Evolutionary conservation across 768 basidiomycete species (phyloP).

Genomic region (Panellus pusillus): DNA sequence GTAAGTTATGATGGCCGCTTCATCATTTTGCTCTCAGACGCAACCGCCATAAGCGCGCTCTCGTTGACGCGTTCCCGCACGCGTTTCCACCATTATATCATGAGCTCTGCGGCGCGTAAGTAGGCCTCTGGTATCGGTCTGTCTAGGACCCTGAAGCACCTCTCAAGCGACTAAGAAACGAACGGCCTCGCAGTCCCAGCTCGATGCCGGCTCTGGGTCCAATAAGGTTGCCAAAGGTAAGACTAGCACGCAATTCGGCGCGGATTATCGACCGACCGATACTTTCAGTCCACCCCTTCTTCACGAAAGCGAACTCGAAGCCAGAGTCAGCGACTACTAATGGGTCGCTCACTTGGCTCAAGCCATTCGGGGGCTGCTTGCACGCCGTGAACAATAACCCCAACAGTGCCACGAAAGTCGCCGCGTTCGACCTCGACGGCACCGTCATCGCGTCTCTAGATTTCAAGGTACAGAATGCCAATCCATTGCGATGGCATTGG

Average conservation of each 20-base stretch:
- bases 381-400: constrained; percentile 45
- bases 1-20: no score
- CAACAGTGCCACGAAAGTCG: constrained; percentile 53
- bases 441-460: constrained; percentile 61
- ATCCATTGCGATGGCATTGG: constrained; percentile 55
- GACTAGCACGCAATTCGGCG: neutral
- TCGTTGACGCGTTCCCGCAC: no score
- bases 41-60: no score
- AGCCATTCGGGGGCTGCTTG: constrained; percentile 38
- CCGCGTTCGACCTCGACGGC: constrained; percentile 86
- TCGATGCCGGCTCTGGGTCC: neutral
- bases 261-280: neutral
- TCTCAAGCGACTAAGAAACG: constrained; percentile 10
- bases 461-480: constrained; percentile 28
- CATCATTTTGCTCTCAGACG: no score
- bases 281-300: constrained; percentile 41
- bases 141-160: no score
- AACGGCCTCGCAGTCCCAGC: constrained; percentile 8
- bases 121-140: no score
- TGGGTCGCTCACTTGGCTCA: constrained; percentile 37
- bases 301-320: constrained; percentile 28
- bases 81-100: no score
- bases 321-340: constrained; percentile 14
- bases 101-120: no score
- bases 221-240: constrained; percentile 21